Percentiles rank a stretch among this genome's conserved stretches.
phyloP scores from a whole-genome alignment of 306 rosid genomes.

The Acacia confusa region DNA sequence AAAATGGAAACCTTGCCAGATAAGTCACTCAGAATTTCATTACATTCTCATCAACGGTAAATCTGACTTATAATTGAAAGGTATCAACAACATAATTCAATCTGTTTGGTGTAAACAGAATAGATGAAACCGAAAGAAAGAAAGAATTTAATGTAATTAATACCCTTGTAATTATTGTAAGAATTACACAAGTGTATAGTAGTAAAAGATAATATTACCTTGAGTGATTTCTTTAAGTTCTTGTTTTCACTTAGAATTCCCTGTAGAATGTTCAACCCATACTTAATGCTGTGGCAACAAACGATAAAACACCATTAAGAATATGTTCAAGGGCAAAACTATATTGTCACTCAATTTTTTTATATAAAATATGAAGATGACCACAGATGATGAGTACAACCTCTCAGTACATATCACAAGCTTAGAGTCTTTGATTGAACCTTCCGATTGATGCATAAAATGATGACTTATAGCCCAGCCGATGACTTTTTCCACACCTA shows the following conservation, averaged over 20 bases:
- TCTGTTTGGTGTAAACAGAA: not conserved
- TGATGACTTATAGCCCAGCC: slow-evolving; percentile 97
- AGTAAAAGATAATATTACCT: slow-evolving; percentile 47
- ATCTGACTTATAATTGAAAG: not conserved
- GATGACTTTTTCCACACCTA: slow-evolving; percentile 84
- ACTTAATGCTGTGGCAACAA: slow-evolving; percentile 61
- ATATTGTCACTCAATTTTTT: not conserved
- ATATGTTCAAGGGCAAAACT: slow-evolving; percentile 17
- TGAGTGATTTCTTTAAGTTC: slow-evolving; percentile 70
- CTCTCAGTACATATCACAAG: slow-evolving; percentile 75
- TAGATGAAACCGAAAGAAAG: not conserved
- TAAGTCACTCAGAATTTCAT: not conserved
- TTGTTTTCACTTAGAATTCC: slow-evolving; percentile 79
- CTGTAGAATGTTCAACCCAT: slow-evolving; percentile 72
- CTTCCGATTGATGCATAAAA: slow-evolving; percentile 69
- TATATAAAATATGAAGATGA: not conserved
- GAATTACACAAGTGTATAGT: not conserved
- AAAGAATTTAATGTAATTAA: not conserved
- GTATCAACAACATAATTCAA: not conserved
- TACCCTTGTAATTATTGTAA: not conserved
- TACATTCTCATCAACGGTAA: not conserved
- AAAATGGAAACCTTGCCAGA: not conserved
- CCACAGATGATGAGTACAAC: slow-evolving; percentile 41
- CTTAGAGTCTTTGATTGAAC: slow-evolving; percentile 63
- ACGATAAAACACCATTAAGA: slow-evolving; percentile 22